phyloP scores from a whole-genome alignment of 352 stramenopile species.

The Phytophthora nicotianae region DNA sequence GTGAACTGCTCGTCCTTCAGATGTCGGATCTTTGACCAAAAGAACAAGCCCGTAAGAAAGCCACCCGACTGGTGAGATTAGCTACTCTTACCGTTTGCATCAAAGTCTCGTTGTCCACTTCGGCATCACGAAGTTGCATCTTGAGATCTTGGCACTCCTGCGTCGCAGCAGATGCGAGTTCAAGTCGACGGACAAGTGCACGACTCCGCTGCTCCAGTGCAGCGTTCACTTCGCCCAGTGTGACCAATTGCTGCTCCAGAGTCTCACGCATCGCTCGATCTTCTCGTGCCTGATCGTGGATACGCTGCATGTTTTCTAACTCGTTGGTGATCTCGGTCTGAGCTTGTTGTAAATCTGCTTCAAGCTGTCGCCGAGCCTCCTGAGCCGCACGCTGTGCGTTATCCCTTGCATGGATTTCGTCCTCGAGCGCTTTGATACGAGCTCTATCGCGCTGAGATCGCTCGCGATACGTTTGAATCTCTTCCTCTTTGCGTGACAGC shows the following conservation, averaged over 20 bases:
- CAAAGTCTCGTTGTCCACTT: constrained; percentile 77
- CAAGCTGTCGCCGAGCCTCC: constrained; percentile 46
- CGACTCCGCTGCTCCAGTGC: constrained; percentile 75
- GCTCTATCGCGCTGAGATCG: constrained; percentile 56
- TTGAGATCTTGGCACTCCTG: constrained; percentile 73
- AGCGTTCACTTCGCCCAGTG: constrained; percentile 76
- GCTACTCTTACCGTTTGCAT: constrained; percentile 48
- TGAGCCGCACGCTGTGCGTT: constrained; percentile 37
- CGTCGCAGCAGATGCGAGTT: constrained; percentile 51
- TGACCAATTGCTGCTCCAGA: constrained; percentile 69
- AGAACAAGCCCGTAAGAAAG: background rate
- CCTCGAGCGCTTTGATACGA: constrained; percentile 63
- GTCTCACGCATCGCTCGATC: constrained; percentile 57
- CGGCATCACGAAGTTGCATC: constrained; percentile 55
- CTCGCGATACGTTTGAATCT: constrained; percentile 53
- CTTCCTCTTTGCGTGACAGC: constrained; percentile 65
- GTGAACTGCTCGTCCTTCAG: constrained; percentile 71
- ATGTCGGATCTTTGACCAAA: constrained; percentile 56
- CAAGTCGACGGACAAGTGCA: constrained; percentile 65
- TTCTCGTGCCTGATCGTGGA: constrained; percentile 55
- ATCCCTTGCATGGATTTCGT: constrained; percentile 52
- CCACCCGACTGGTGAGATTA: background rate
- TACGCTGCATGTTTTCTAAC: constrained; percentile 50
- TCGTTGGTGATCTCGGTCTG: constrained; percentile 62
- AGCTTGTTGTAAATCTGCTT: constrained; percentile 59